Percentiles rank a stretch among this genome's conserved stretches.
phyloP scores from a whole-genome alignment of 768 basidiomycete species.

The button mushroom (Agaricus bisporus) region DNA sequence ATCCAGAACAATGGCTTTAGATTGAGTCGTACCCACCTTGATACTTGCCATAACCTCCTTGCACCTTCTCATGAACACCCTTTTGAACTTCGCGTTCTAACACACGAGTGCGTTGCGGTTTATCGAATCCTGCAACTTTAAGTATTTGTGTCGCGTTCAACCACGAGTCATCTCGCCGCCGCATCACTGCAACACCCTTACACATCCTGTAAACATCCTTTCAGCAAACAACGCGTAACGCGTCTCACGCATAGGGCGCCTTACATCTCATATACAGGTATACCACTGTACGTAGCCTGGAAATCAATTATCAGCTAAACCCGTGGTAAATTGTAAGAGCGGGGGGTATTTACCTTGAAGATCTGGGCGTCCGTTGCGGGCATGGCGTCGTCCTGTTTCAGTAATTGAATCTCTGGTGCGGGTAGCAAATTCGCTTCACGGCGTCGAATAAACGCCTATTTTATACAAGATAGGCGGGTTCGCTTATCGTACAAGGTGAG shows the following conservation, averaged over 20 bases:
- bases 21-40: slow-evolving; percentile 60
- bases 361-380: slow-evolving; percentile 65
- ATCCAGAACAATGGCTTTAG: slow-evolving; percentile 14
- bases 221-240: slow-evolving; percentile 27
- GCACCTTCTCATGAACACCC: slow-evolving; percentile 98
- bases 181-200: slow-evolving; percentile 96
- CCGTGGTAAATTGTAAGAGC: slow-evolving; percentile 12
- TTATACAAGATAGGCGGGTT: slow-evolving; percentile 7
- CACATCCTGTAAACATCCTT: slow-evolving; percentile 56
- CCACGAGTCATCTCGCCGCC: slow-evolving; percentile 93
- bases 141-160: slow-evolving; percentile 98
- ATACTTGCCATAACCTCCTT: slow-evolving; percentile 99
- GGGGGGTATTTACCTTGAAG: slow-evolving; percentile 60
- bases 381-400: slow-evolving; percentile 34
- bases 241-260: slow-evolving; percentile 32
- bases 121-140: slow-evolving; percentile 99
- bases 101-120: slow-evolving; percentile 95
- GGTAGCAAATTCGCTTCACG: neutral
- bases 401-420: neutral
- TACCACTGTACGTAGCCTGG: slow-evolving; percentile 89
- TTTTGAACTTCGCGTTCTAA: slow-evolving; percentile 98
- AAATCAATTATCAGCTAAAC: slow-evolving; percentile 19
- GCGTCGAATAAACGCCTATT: neutral
- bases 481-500: slow-evolving; percentile 16
- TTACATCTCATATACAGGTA: slow-evolving; percentile 89